Conservation (phyloP, 2,329 filamentous ascomycete species). For the Colletotrichum viniferum region DNA sequence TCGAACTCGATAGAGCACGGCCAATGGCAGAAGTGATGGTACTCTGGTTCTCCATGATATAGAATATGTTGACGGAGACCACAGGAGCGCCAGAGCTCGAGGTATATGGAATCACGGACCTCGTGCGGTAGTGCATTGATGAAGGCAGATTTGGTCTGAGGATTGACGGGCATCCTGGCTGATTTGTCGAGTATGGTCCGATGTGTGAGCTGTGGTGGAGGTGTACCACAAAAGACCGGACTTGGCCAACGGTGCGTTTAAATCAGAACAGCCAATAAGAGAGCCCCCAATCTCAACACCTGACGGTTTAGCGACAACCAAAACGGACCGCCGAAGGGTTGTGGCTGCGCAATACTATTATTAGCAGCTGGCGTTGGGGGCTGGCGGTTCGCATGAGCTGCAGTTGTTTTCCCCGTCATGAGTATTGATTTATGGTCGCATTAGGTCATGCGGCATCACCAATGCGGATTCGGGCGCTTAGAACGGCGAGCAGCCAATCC, state of each 20-base stretch:
- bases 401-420: neutral
- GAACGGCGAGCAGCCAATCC: neutral
- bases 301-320: neutral
- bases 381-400: neutral
- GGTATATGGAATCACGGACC: conserved; percentile 20
- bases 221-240: neutral
- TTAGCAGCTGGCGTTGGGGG: neutral
- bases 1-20: conserved; percentile 7
- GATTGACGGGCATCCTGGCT: neutral
- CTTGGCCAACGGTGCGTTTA: neutral
- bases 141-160: conserved; percentile 3
- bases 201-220: neutral
- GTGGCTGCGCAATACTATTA: neutral
- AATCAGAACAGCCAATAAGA: neutral
- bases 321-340: neutral
- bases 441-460: neutral
- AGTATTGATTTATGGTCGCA: neutral
- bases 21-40: conserved; percentile 16
- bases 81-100: conserved; percentile 9
- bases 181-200: neutral
- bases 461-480: neutral
- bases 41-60: neutral
- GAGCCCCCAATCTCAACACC: neutral
- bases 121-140: conserved; percentile 3
- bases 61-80: conserved; percentile 18